These are phyloP conservation scores for Hyaloscypha hepaticicola DNA, from an alignment of 495 filamentous ascomycete species.

Conservation along the genomic window DNA sequence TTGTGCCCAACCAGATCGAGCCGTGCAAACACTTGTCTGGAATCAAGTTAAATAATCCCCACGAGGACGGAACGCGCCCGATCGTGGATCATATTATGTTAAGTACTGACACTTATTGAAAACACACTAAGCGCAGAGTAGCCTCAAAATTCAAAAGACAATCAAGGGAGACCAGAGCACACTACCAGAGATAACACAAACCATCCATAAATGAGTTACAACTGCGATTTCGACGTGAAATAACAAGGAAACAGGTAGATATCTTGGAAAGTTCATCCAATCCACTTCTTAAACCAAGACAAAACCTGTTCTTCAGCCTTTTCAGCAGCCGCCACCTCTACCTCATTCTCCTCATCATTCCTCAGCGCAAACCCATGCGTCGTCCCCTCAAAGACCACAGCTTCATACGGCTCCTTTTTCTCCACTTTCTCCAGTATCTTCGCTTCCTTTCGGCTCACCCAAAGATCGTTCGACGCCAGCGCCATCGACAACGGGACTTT, in stretches of 20 bases:
- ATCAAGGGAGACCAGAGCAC: too few species aligned
- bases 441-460: constrained; percentile 39
- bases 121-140: too few species aligned
- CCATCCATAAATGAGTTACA: too few species aligned
- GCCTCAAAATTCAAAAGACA: too few species aligned
- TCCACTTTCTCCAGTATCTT: constrained; percentile 51
- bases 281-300: constrained; percentile 42
- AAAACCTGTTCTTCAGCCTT: constrained; percentile 55
- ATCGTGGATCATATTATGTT: too few species aligned
- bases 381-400: constrained; percentile 48
- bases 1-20: too few species aligned
- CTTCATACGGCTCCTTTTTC: constrained; percentile 46
- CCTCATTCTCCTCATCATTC: constrained; percentile 42
- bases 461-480: constrained; percentile 52
- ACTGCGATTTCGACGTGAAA: too few species aligned
- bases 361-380: constrained; percentile 62
- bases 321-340: constrained; percentile 43
- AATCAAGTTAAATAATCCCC: too few species aligned
- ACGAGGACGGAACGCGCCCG: too few species aligned
- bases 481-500: constrained; percentile 53
- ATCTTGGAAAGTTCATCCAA: constrained; percentile 1
- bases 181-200: too few species aligned
- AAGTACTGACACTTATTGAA: too few species aligned
- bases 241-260: background rate
- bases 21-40: too few species aligned